phyloP scores from a whole-genome alignment of 129 eudicot genomes.

The Smallanthus sonchifolius region DNA sequence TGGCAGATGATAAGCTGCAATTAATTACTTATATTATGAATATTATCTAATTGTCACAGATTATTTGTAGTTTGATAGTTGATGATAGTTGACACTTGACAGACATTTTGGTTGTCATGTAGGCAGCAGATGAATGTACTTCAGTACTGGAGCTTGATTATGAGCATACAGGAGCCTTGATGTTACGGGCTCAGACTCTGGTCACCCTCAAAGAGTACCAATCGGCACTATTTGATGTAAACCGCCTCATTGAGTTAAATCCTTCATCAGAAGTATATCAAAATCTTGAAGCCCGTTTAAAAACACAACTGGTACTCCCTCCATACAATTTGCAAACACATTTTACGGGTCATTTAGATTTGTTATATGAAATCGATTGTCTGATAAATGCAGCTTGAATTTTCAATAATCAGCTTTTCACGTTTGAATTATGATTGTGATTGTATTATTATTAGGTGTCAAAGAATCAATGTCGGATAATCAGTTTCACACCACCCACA shows the following conservation, averaged over 20 bases:
- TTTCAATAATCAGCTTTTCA: background rate
- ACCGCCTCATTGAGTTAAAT: conserved; percentile 78
- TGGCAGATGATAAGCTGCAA: background rate
- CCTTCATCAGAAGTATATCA: conserved; percentile 87
- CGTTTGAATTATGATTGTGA: background rate
- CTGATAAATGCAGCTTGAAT: background rate
- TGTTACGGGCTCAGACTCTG: conserved; percentile 96
- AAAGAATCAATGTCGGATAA: background rate
- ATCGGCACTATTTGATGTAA: conserved; percentile 91
- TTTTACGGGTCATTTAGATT: background rate
- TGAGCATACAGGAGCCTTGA: conserved; percentile 92
- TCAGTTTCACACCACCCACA: too few species aligned
- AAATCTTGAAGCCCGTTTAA: conserved; percentile 80
- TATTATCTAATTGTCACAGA: background rate
- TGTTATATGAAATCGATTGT: background rate
- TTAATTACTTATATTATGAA: background rate
- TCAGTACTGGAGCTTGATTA: conserved; percentile 93
- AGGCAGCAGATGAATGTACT: conserved; percentile 94
- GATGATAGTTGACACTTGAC: background rate
- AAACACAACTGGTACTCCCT: conserved; percentile 81
- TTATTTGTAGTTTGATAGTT: background rate
- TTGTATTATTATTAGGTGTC: background rate
- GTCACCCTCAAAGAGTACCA: conserved; percentile 91
- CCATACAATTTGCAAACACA: background rate
- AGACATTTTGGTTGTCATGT: conserved; percentile 13